These are phyloP conservation scores for Chytriomyces hyalinus DNA, from an alignment of 192 early-diverging fungal genomes.

Conservation along the genomic window DNA sequence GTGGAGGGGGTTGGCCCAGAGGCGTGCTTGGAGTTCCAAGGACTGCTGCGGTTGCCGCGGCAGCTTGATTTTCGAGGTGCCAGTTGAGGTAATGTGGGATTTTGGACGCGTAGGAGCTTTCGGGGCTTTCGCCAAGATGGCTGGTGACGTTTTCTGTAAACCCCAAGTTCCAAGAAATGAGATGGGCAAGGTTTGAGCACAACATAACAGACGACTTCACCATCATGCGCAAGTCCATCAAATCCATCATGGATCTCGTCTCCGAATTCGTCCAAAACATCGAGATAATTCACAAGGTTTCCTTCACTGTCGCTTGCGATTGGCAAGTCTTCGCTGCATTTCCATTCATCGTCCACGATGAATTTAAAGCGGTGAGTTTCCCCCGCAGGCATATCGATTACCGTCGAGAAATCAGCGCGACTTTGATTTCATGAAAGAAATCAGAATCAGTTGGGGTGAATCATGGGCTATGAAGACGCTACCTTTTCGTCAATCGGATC, in stretches of 20 bases:
- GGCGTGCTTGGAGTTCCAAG: conserved; percentile 26
- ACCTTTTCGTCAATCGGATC: conserved; percentile 69
- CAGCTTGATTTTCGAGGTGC: conserved; percentile 31
- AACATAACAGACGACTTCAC: background rate
- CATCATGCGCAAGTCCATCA: conserved; percentile 44
- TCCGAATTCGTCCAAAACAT: conserved; percentile 81
- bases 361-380: conserved; percentile 93
- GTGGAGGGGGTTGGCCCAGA: conserved; percentile 4
- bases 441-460: background rate
- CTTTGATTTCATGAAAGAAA: conserved; percentile 40
- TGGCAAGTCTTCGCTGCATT: conserved; percentile 87
- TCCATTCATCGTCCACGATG: conserved; percentile 99
- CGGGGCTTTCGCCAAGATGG: conserved; percentile 62
- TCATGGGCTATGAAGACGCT: conserved; percentile 6
- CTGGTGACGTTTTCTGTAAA: conserved; percentile 13
- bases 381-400: conserved; percentile 89
- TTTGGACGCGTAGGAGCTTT: conserved; percentile 62
- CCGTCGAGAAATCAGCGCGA: conserved; percentile 71
- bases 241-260: conserved; percentile 58
- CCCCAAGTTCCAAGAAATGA: too few relatives aligned
- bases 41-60: background rate
- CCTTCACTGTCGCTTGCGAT: conserved; percentile 93
- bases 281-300: conserved; percentile 93
- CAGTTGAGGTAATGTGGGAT: conserved; percentile 60
- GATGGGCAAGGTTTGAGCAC: background rate